Percentiles rank a stretch among this genome's conserved stretches.
phyloP scores from a whole-genome alignment of 2,329 filamentous ascomycete genomes.

The Colletotrichum sp. region DNA sequence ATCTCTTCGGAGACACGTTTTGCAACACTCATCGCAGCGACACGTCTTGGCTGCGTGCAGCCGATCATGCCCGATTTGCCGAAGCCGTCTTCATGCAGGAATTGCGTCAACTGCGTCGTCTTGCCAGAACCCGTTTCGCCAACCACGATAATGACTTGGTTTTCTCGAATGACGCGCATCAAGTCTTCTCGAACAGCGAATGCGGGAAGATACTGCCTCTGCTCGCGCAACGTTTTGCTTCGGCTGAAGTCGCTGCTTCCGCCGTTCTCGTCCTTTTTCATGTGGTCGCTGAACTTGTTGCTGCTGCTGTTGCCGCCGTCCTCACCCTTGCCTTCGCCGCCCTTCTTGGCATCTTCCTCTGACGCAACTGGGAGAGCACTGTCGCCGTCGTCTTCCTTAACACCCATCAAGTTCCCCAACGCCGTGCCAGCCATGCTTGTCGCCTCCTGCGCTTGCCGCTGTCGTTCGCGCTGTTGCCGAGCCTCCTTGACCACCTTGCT shows the following conservation, averaged over 20 bases:
- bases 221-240: constrained; percentile 87
- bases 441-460: constrained; percentile 93
- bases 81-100: constrained; percentile 94
- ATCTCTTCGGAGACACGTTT: constrained; percentile 99
- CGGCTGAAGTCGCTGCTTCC: constrained; percentile 91
- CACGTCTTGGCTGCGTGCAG: constrained; percentile 94
- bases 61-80: constrained; percentile 88
- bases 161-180: constrained; percentile 89
- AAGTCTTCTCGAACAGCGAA: constrained; percentile 96
- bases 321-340: constrained; percentile 36
- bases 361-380: constrained; percentile 80
- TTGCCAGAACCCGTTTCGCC: constrained; percentile 98
- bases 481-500: constrained; percentile 92
- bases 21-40: constrained; percentile 98
- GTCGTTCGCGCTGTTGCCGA: constrained; percentile 88
- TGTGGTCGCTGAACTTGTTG: constrained; percentile 86
- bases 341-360: constrained; percentile 68
- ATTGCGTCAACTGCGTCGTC: constrained; percentile 96
- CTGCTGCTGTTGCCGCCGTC: constrained; percentile 26
- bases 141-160: constrained; percentile 96
- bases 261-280: constrained; percentile 83
- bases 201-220: constrained; percentile 90
- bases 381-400: constrained; percentile 92
- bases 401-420: constrained; percentile 92
- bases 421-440: constrained; percentile 92